Evolutionary conservation across 148 eudicot genomes (phyloP), one percentile per base, ranked within the genome.

Genomic region (Chenopodium berlandieri): DNA sequence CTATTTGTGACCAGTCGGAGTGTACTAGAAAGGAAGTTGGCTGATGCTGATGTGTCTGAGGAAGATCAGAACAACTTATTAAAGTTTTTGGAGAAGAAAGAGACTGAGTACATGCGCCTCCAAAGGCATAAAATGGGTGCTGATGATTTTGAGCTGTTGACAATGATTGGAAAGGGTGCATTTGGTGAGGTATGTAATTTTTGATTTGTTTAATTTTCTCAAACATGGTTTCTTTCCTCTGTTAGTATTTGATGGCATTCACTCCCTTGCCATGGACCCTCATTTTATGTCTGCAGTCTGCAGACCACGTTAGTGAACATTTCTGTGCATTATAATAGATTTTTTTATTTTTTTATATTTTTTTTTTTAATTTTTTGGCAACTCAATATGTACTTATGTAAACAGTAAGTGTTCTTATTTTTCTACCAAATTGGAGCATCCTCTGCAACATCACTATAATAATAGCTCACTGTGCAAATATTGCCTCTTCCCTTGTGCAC

Each of bases 91-190:
- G 98, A 95, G 91, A 92, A 95, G 88, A 95, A 93, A 78, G 98
- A 95, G 88, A 93, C 94, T 72, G 98, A 95, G 89, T 95, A 93
- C 83, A 95, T 93, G 97, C 97, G 97, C 40, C 97, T 95, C 80
- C 94, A 93, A 82, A 93, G 98, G 88, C 98, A 93, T 87, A 95
- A 95, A 90, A 92, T 93, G 96, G 97, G 97, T 75, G 97, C 86
- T 77, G 98, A 93, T 86, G 98, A 95, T 84, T 95, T 95, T 86
- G 98, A 95, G 87, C 83, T 95, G 44, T 86, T 95, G 81, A 95
- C 98, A 19, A 95, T 95, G 98, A 95, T 95, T 70, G 98, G 98
- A 76, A 95, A 95, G 84, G 98, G 97, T 77, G 98, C 98, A 80
- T 95, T 95, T 88, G 98, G 98, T 27, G 98, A 95, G 98, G 98